Evolutionary conservation across 345 rosid species (phyloP), one percentile per base, ranked within the genome.

Genomic region (Cardamine occulta): DNA sequence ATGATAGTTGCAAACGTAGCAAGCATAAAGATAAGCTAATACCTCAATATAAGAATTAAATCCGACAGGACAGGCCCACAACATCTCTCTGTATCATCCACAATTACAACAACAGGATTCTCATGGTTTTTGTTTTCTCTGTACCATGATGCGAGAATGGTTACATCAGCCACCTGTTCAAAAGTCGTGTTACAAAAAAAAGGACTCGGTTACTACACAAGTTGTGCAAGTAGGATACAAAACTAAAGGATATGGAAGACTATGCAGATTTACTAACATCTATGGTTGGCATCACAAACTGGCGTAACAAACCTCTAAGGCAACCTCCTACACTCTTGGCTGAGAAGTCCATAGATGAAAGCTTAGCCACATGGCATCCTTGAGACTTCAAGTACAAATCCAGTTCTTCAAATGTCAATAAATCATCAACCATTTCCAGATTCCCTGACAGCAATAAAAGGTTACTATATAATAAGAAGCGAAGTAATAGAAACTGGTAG

Each of bases 341-440:
- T 0, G 82, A 79, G 82, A 95, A 90, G 53, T 95, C 96, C 74
- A 75, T 29, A 1, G 99, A 92, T 58, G 96, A 92, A 79, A 95
- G 99, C 80, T 86, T 92, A 29, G 99, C 97, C 45, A 91, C 93
- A 73, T 86, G 90, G 58, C 87, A 89, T 68, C 97, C 93, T 66
- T 83, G 84, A 78, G 91, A 84, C 79, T 84, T 90, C 81, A 95
- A 83, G 73, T 86, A 87, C 34, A 74, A 67, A 6, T 84, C 89
- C 61, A 95, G 91, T 76, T 90, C 92, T 78, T 92, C 80, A 53
- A 89, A 95, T 32, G 99, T 90, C 78, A 85, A 26, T 29, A 87
- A 81, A 87, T 95, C 97, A 73, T 95, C 99, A 73, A 92, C 93
- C 79, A 95, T 88, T 85, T 92, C 99, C 88, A 95, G 73, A 79